Evolutionary conservation across 768 basidiomycete species (phyloP).

Genomic region (Lepiota brunneoincarnata): DNA sequence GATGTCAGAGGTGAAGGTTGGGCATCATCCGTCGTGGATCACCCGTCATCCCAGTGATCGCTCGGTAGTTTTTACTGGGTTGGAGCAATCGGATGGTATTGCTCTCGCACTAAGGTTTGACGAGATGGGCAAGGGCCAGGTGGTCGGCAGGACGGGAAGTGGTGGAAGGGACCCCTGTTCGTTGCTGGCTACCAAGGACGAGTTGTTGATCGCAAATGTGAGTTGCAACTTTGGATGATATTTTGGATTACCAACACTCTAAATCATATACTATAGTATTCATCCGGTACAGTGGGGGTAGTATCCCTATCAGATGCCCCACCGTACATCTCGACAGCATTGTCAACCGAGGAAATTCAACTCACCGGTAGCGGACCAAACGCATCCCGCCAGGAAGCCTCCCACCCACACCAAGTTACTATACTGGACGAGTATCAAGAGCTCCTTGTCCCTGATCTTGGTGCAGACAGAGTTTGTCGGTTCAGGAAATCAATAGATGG

Average conservation of each 20-base stretch:
- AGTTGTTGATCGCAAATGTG: conserved; percentile 72
- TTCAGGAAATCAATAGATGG: conserved; percentile 42
- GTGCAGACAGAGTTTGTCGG: conserved; percentile 65
- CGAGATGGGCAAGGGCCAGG: conserved; percentile 45
- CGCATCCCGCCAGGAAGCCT: conserved; percentile 58
- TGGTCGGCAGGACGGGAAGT: conserved; percentile 48
- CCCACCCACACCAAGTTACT: conserved; percentile 78
- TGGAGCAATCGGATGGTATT: conserved; percentile 68
- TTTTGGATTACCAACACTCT: background rate
- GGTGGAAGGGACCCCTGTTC: conserved; percentile 65
- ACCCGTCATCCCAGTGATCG: conserved; percentile 53
- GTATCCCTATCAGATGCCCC: conserved; percentile 51
- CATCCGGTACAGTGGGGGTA: conserved; percentile 55
- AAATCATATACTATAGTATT: conserved; percentile 49
- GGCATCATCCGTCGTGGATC: conserved; percentile 77
- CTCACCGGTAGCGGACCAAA: conserved; percentile 64
- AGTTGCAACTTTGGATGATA: conserved; percentile 25
- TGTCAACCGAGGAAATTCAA: conserved; percentile 30
- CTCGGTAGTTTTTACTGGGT: conserved; percentile 59
- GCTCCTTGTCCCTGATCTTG: conserved; percentile 74
- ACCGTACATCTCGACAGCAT: conserved; percentile 38
- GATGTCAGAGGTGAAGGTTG: conserved; percentile 44
- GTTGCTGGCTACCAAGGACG: conserved; percentile 52
- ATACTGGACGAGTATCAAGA: conserved; percentile 48
- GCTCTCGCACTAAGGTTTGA: conserved; percentile 59